A percentile compares a stretch with the other conserved stretches of the same genome.
phyloP scores from a whole-genome alignment of 2,329 filamentous ascomycete genomes.

The Lomentospora prolificans region DNA sequence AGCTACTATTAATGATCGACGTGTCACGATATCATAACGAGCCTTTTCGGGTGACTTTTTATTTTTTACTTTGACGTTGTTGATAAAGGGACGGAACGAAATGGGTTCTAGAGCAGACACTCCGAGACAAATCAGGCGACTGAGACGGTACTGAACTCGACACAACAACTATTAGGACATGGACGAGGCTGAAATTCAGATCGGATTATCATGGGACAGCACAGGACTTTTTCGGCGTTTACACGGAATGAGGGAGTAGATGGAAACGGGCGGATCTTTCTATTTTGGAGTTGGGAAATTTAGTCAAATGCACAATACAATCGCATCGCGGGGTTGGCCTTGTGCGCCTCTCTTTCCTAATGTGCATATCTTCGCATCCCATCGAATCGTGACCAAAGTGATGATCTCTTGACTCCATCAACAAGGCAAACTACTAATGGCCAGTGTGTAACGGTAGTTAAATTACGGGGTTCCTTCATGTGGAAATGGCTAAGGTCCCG shows the following conservation, averaged over 20 bases:
- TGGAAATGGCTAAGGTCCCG: conserved; percentile 3
- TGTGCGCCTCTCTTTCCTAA: too few species aligned
- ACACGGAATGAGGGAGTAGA: background rate
- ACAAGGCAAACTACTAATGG: too few species aligned
- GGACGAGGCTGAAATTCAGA: background rate
- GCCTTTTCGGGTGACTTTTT: too few species aligned
- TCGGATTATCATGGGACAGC: background rate
- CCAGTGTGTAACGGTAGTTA: conserved; percentile 7
- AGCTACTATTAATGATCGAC: too few species aligned
- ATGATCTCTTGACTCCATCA: too few species aligned
- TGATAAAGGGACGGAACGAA: background rate
- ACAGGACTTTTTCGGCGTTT: background rate
- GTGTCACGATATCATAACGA: too few species aligned
- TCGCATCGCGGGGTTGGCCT: background rate
- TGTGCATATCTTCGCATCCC: too few species aligned
- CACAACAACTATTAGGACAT: background rate
- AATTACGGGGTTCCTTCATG: conserved; percentile 9
- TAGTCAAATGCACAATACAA: too few species aligned
- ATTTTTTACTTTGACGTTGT: background rate
- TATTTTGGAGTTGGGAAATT: background rate
- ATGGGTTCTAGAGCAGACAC: background rate
- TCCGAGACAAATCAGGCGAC: background rate
- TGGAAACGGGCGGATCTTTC: background rate
- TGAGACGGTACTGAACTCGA: background rate
- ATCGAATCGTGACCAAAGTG: too few species aligned